Conservation (phyloP, 208 protist species). For the Wallacemonas sp. region DNA sequence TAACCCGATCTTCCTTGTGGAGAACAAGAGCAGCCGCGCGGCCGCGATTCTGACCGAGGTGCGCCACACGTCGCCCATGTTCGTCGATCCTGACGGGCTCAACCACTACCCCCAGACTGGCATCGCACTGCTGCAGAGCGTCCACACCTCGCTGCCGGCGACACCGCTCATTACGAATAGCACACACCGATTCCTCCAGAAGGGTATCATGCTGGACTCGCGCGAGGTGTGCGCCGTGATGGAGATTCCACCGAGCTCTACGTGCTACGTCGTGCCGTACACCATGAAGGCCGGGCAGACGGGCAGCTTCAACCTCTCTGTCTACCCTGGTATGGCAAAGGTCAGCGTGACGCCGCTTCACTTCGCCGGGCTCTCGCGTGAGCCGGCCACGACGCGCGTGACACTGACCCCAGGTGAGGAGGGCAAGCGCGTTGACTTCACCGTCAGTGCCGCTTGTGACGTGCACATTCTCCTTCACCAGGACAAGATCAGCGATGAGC, state of each 20-base stretch:
- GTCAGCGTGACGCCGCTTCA: slow-evolving; percentile 70
- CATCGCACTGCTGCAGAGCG: slow-evolving; percentile 69
- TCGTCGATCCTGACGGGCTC: slow-evolving; percentile 66
- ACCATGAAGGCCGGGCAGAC: slow-evolving; percentile 61
- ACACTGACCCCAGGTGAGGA: slow-evolving; percentile 47
- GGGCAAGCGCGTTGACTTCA: slow-evolving; percentile 61
- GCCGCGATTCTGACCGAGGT: slow-evolving; percentile 74
- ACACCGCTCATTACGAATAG: slow-evolving; percentile 82
- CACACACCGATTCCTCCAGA: slow-evolving; percentile 80
- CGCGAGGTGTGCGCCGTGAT: slow-evolving; percentile 81
- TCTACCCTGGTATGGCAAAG: slow-evolving; percentile 81
- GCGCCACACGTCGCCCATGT: slow-evolving; percentile 63
- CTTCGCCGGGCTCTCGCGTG: slow-evolving; percentile 59
- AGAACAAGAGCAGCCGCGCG: slow-evolving; percentile 77
- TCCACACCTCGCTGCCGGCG: slow-evolving; percentile 34
- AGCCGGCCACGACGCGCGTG: slow-evolving; percentile 41
- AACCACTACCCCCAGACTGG: slow-evolving; percentile 85
- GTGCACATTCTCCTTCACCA: slow-evolving; percentile 83
- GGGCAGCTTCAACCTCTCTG: slow-evolving; percentile 69
- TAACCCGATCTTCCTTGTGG: slow-evolving; percentile 86
- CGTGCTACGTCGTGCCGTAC: slow-evolving; percentile 82
- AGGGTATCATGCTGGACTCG: slow-evolving; percentile 86
- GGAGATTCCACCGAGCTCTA: slow-evolving; percentile 62
- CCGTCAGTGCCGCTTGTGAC: slow-evolving; percentile 48
- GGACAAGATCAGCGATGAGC: slow-evolving; percentile 47